Evolutionary conservation across 2,329 filamentous ascomycete species (phyloP).

Genomic region (Pyricularia pennisetigena): DNA sequence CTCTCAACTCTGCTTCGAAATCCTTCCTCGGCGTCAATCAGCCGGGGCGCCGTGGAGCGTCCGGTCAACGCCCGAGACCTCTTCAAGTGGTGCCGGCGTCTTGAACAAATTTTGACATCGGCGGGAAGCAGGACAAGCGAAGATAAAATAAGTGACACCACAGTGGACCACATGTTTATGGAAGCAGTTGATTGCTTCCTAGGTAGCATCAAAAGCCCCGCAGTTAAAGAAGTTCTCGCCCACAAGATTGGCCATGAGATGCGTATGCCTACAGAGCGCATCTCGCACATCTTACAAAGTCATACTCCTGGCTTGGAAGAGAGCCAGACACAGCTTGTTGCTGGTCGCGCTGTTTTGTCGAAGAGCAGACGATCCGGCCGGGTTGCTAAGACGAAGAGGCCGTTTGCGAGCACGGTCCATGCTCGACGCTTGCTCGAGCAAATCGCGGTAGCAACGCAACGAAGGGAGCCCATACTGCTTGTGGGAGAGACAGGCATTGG

Average conservation of each 20-base stretch:
- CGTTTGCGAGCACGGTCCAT: constrained; percentile 83
- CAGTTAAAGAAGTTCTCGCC: constrained; percentile 50
- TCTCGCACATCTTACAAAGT: constrained; percentile 64
- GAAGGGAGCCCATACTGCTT: constrained; percentile 81
- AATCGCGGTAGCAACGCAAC: constrained; percentile 70
- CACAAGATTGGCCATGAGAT: constrained; percentile 74
- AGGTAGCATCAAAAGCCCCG: constrained; percentile 61
- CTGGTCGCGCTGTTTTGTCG: constrained; percentile 57
- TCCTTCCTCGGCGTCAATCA: constrained; percentile 20
- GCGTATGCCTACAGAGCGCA: constrained; percentile 73
- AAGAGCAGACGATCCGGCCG: constrained; percentile 44
- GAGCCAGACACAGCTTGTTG: constrained; percentile 42
- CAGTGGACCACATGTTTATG: constrained; percentile 77
- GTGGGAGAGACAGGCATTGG: constrained; percentile 99
- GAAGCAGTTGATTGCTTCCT: constrained; percentile 91
- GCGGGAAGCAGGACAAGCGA: constrained; percentile 54
- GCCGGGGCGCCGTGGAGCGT: constrained; percentile 28
- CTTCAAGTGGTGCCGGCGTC: constrained; percentile 80
- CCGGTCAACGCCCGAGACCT: constrained; percentile 57
- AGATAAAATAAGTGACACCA: constrained; percentile 63
- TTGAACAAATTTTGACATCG: constrained; percentile 53
- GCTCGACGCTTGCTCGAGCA: constrained; percentile 81
- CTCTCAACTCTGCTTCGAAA: constrained; percentile 33
- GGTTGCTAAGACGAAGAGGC: constrained; percentile 43
- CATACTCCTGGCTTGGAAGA: constrained; percentile 64